Percentiles rank a stretch among this genome's conserved stretches.
These are phyloP conservation scores for Lobosporangium transversale DNA, from an alignment of 192 early-diverging fungal species.

Conservation along the genomic window DNA sequence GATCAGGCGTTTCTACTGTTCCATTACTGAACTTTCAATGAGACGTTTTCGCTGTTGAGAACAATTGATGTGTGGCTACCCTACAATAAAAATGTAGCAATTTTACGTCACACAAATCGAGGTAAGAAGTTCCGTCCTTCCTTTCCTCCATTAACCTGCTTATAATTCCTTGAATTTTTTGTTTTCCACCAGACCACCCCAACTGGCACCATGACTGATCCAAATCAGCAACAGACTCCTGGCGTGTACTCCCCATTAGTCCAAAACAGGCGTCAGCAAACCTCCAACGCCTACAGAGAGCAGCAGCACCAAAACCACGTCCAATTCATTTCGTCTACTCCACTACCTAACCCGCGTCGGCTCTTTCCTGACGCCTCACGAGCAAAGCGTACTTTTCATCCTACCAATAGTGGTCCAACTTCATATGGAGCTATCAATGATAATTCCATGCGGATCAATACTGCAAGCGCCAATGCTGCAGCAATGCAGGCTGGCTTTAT, in stretches of 20 bases:
- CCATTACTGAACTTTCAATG: too few species aligned
- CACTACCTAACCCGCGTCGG: constrained; percentile 43
- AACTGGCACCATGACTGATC: constrained; percentile 14
- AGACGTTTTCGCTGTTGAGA: too few species aligned
- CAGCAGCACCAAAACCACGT: constrained; percentile 41
- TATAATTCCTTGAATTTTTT: too few species aligned
- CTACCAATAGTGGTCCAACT: constrained; percentile 8
- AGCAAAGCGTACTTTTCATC: constrained; percentile 37
- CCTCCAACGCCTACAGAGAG: constrained; percentile 14
- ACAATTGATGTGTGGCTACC: too few species aligned
- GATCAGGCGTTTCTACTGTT: too few species aligned
- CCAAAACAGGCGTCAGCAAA: constrained; percentile 6
- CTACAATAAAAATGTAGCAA: too few species aligned
- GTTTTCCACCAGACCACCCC: neutral
- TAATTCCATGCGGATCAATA: constrained; percentile 34
- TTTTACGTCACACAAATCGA: too few species aligned
- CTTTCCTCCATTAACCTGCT: neutral
- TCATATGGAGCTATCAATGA: constrained; percentile 42
- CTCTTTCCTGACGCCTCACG: constrained; percentile 37
- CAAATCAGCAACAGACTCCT: constrained; percentile 2
- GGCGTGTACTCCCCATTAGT: constrained; percentile 20
- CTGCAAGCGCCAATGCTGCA: constrained; percentile 20
- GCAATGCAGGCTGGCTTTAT: constrained; percentile 23
- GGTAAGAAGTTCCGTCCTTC: neutral
- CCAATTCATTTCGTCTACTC: constrained; percentile 47